Evolutionary conservation across 495 filamentous ascomycete genomes (phyloP).

Genomic region (Bacidia gigantensis): DNA sequence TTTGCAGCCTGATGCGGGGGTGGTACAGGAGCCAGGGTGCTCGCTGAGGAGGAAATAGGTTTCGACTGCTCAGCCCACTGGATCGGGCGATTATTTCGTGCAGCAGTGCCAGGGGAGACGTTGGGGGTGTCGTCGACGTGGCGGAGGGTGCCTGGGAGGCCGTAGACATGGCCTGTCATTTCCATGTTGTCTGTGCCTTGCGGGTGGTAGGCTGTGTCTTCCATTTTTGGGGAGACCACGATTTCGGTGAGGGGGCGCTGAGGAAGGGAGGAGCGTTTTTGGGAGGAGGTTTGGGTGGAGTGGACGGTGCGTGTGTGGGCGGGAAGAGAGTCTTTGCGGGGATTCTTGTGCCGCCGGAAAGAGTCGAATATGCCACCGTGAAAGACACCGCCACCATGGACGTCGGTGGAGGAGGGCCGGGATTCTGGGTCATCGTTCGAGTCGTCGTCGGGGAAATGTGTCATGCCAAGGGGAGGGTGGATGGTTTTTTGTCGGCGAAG

Average conservation of each 20-base stretch:
- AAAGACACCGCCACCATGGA: conserved; percentile 13
- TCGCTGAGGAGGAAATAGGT: conserved; percentile 17
- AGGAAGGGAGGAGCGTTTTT: background rate
- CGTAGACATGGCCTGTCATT: conserved; percentile 23
- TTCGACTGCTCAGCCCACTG: conserved; percentile 1
- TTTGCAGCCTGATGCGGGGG: conserved; percentile 31
- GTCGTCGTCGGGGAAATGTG: conserved; percentile 51
- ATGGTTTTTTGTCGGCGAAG: conserved; percentile 34
- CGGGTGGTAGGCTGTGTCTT: conserved; percentile 34
- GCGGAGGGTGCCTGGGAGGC: conserved; percentile 14
- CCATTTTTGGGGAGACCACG: conserved; percentile 25
- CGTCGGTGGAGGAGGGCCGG: conserved; percentile 20
- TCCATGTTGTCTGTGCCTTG: conserved; percentile 19
- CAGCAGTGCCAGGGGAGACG: conserved; percentile 1
- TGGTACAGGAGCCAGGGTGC: conserved; percentile 25
- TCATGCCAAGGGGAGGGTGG: conserved; percentile 81
- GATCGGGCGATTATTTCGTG: conserved; percentile 17
- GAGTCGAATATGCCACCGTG: conserved; percentile 40
- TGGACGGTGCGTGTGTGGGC: conserved; percentile 1
- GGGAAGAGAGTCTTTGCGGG: conserved; percentile 20
- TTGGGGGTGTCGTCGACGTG: background rate
- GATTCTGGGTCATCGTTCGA: conserved; percentile 34
- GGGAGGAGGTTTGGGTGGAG: conserved; percentile 13
- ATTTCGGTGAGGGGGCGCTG: conserved; percentile 41
- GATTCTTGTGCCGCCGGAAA: conserved; percentile 38